Evolutionary conservation across 2,329 filamentous ascomycete species (phyloP).

Genomic region (Beauveria rudraprayagi): DNA sequence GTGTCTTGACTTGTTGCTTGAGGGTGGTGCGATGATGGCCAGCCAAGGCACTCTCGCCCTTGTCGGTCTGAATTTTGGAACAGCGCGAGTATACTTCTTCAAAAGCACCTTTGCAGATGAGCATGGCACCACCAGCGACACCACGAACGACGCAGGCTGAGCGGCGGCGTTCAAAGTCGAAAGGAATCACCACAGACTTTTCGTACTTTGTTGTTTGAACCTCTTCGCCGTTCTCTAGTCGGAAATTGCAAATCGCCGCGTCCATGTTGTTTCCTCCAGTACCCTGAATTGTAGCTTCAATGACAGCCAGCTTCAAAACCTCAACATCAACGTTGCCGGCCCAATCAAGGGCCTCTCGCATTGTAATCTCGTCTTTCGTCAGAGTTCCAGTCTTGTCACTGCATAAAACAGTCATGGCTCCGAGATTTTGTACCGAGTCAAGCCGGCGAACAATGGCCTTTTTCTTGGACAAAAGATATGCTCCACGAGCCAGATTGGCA

Average conservation of each 20-base stretch:
- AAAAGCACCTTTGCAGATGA: slow-evolving; percentile 23
- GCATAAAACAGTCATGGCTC: slow-evolving; percentile 23
- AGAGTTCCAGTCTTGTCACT: slow-evolving; percentile 25
- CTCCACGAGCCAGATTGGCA: slow-evolving; percentile 21
- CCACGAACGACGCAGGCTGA: slow-evolving; percentile 18
- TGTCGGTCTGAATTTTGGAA: slow-evolving; percentile 14
- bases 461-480: slow-evolving; percentile 22
- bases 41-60: slow-evolving; percentile 15
- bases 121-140: slow-evolving; percentile 17
- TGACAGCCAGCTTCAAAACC: slow-evolving; percentile 20
- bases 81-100: slow-evolving; percentile 21
- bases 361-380: slow-evolving; percentile 22
- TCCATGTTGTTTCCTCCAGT: slow-evolving; percentile 23
- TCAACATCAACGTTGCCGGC: slow-evolving; percentile 13
- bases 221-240: slow-evolving; percentile 10
- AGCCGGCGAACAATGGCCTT: slow-evolving; percentile 29
- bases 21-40: slow-evolving; percentile 13
- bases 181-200: slow-evolving; percentile 18
- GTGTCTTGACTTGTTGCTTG: slow-evolving; percentile 11
- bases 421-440: slow-evolving; percentile 23
- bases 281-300: slow-evolving; percentile 20
- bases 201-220: slow-evolving; percentile 17
- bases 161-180: slow-evolving; percentile 21
- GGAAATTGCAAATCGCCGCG: slow-evolving; percentile 17
- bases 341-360: slow-evolving; percentile 18